phyloP scores from a whole-genome alignment of 2,329 filamentous ascomycete species.

The Ceratocystis ficicola region DNA sequence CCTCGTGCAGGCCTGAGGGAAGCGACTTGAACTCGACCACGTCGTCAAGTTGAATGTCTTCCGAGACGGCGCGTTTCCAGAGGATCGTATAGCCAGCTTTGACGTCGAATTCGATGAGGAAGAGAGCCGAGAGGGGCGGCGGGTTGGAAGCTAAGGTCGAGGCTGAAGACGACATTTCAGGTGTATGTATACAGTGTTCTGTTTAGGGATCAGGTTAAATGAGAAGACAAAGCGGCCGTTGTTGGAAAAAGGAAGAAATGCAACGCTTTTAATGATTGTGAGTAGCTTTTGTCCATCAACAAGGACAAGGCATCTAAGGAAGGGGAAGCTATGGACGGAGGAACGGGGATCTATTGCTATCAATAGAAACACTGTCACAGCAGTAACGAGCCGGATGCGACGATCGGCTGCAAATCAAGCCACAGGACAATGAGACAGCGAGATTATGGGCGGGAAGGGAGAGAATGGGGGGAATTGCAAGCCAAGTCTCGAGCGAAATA shows the following conservation, averaged over 20 bases:
- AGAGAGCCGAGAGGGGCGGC: conserved; percentile 62
- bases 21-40: conserved; percentile 93
- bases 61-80: conserved; percentile 61
- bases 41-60: conserved; percentile 64
- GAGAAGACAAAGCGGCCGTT: background rate
- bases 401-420: background rate
- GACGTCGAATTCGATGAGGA: conserved; percentile 84
- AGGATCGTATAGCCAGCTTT: conserved; percentile 82
- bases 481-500: too few relatives aligned
- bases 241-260: too few relatives aligned
- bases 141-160: conserved; percentile 25
- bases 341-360: background rate
- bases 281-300: background rate
- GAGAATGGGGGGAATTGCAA: too few relatives aligned
- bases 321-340: background rate
- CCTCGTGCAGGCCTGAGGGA: conserved; percentile 82
- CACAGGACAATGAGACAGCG: too few relatives aligned
- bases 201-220: background rate
- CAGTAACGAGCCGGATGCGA: background rate
- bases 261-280: too few relatives aligned
- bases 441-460: too few relatives aligned
- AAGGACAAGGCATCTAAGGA: background rate
- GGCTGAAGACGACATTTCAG: background rate
- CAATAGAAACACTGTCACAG: background rate
- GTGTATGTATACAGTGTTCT: background rate